A percentile compares a stretch with the other conserved stretches of the same genome.
Evolutionary conservation across 1,284 basidiomycete genomes (phyloP).

Genomic region (Cryptococcus amylolentus): DNA sequence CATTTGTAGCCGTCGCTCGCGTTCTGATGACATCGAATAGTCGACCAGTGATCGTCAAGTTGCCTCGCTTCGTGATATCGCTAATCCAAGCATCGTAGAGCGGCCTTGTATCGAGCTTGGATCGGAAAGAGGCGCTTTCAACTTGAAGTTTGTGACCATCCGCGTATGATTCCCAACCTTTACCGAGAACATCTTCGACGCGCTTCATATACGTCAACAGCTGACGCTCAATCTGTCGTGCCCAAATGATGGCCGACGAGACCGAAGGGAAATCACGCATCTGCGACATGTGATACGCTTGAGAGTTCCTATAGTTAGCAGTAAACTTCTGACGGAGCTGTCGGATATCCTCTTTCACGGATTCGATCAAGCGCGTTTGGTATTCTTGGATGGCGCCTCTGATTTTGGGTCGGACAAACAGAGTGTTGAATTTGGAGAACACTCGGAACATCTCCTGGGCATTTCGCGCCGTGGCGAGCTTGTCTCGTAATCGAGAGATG

Average conservation of each 20-base stretch:
- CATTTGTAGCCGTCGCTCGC: slow-evolving; percentile 54
- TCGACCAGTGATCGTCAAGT: slow-evolving; percentile 85
- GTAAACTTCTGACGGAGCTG: slow-evolving; percentile 94
- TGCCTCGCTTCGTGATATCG: slow-evolving; percentile 79
- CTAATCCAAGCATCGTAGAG: slow-evolving; percentile 95
- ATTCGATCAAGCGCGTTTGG: slow-evolving; percentile 94
- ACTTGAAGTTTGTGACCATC: slow-evolving; percentile 95
- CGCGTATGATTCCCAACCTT: slow-evolving; percentile 98
- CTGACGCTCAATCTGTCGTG: slow-evolving; percentile 94
- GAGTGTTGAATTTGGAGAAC: slow-evolving; percentile 95
- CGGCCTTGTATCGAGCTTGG: slow-evolving; percentile 89
- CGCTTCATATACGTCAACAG: slow-evolving; percentile 96
- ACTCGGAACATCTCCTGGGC: slow-evolving; percentile 99
- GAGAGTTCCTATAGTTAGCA: slow-evolving; percentile 88
- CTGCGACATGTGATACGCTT: slow-evolving; percentile 97
- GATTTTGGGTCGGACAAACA: slow-evolving; percentile 98
- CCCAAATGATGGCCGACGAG: slow-evolving; percentile 97
- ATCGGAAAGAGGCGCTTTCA: slow-evolving; percentile 86
- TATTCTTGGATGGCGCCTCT: slow-evolving; percentile 98
- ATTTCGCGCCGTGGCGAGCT: slow-evolving; percentile 91
- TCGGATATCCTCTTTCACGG: slow-evolving; percentile 96
- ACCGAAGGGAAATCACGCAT: slow-evolving; percentile 97
- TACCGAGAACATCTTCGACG: slow-evolving; percentile 97
- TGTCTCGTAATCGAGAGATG: slow-evolving; percentile 85
- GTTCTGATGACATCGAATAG: slow-evolving; percentile 90